These are phyloP conservation scores for Melampsora americana DNA, from an alignment of 1,284 basidiomycete species.

Conservation along the genomic window DNA sequence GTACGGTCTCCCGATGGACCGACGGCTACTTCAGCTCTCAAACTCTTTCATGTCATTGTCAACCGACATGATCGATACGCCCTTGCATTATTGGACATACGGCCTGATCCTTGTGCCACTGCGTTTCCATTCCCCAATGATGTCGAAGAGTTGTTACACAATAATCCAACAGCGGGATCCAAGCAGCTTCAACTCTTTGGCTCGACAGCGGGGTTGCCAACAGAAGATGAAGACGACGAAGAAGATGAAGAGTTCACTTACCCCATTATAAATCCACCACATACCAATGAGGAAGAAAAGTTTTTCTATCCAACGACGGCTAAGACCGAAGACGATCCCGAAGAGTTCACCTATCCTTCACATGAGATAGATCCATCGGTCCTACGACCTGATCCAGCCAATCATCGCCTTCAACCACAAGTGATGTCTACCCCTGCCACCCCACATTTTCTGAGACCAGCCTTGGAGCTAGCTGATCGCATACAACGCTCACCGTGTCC, in stretches of 20 bases:
- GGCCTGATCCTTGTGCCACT: slow-evolving; percentile 68
- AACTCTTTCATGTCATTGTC: slow-evolving; percentile 72
- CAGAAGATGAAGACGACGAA: slow-evolving; percentile 59
- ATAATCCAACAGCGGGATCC: slow-evolving; percentile 22
- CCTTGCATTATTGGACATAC: slow-evolving; percentile 66
- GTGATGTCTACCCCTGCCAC: background rate
- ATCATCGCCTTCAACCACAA: slow-evolving; percentile 6
- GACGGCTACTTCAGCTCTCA: slow-evolving; percentile 70
- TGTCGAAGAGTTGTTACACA: slow-evolving; percentile 48
- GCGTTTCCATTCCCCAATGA: slow-evolving; percentile 63
- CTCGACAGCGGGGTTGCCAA: slow-evolving; percentile 44
- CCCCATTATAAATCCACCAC: background rate
- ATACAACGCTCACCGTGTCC: slow-evolving; percentile 33
- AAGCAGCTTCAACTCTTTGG: no score
- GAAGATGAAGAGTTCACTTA: slow-evolving; percentile 58
- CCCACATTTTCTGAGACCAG: slow-evolving; percentile 23
- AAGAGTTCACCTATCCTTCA: slow-evolving; percentile 64
- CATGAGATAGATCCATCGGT: slow-evolving; percentile 54
- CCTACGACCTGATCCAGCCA: slow-evolving; percentile 31
- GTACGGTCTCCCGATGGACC: slow-evolving; percentile 66
- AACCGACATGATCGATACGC: slow-evolving; percentile 67
- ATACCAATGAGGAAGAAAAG: slow-evolving; percentile 5
- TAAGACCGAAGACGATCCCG: slow-evolving; percentile 45
- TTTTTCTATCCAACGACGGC: slow-evolving; percentile 44
- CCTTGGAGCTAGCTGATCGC: slow-evolving; percentile 18